Evolutionary conservation across 495 filamentous ascomycete species (phyloP), one percentile per base, ranked within the genome.

Genomic region (Tirmania nivea): DNA sequence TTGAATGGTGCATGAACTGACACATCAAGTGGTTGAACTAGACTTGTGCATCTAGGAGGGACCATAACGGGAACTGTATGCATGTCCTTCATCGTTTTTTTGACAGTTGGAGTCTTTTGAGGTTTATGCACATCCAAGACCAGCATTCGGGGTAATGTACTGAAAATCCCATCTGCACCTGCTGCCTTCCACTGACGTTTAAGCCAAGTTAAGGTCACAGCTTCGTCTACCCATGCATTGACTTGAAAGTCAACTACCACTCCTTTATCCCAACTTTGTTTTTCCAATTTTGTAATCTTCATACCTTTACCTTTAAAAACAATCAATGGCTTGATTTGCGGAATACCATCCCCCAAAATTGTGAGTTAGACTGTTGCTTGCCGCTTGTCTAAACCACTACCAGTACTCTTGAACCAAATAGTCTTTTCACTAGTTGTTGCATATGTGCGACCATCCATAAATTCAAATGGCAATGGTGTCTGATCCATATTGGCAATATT

Each of bases 21-120:
- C 8, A 58, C 49, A 55, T 58, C 49, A 7, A 58, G 31, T 10
- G 53, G 53, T 35, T 55, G 56, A 6, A 58, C 11, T 0, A 58
- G 4, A n/a, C 53, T 35, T 35, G 37, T 55, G 51, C 49, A 58
- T 8, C 56, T 20, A n/a, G 35, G 42, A 17, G 53, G 53, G 49
- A 58, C 51, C 16, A 55, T 19, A 10, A 35, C 48, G 37, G 53
- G 53, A 16, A n/a, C n/a, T n/a, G n/a, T n/a, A n/a, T n/a, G 45
- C 25, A 25, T 25, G 25, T 25, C 25, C 25, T 25, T 25, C 25
- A 25, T 25, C 25, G 25, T 25, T 25, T 25, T 25, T 25, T 25
- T 25, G 5, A 25, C 25, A 25, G 25, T 25, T 14, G 12, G 10
- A 19, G 52, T 57, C 47, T 51, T 54, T n/a, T 57, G 56, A 6